A percentile compares a stretch with the other conserved stretches of the same genome.
These are phyloP conservation scores for Waltiozyma sp. DNA, from an alignment of 1,139 yeast genomes.

Conservation along the genomic window DNA sequence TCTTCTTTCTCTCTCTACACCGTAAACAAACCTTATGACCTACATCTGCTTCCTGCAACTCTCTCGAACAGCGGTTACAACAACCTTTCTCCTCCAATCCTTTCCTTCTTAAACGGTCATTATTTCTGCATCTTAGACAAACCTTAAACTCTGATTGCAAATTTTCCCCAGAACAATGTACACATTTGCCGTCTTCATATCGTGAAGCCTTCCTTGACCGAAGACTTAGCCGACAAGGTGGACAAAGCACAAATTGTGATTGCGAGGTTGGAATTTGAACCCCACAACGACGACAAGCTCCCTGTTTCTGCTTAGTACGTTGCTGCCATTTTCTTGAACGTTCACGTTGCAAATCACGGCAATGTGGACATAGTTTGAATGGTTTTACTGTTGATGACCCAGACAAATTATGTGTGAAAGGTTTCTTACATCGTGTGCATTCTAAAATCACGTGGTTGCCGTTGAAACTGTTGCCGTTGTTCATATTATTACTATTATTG, in stretches of 20 bases:
- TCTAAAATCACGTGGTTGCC: neutral
- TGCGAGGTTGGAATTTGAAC: slow-evolving; percentile 38
- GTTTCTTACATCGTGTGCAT: slow-evolving; percentile 53
- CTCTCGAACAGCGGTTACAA: slow-evolving; percentile 51
- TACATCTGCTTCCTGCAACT: slow-evolving; percentile 30
- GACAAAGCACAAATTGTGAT: slow-evolving; percentile 46
- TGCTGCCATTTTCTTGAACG: slow-evolving; percentile 55
- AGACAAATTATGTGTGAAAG: slow-evolving; percentile 35
- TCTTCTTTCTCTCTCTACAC: slow-evolving; percentile 43
- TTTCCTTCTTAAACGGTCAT: slow-evolving; percentile 46
- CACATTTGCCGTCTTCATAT: slow-evolving; percentile 54
- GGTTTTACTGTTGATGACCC: slow-evolving; percentile 26
- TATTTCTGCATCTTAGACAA: slow-evolving; percentile 50
- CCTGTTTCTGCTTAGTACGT: slow-evolving; percentile 46
- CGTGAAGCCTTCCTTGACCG: slow-evolving; percentile 46
- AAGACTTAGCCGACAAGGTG: slow-evolving; percentile 43
- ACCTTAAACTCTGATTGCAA: slow-evolving; percentile 43
- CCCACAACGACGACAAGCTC: slow-evolving; percentile 59
- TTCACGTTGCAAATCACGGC: slow-evolving; percentile 52
- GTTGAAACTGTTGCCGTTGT: neutral
- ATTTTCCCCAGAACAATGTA: slow-evolving; percentile 55
- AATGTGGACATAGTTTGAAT: slow-evolving; percentile 50
- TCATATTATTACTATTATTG: neutral
- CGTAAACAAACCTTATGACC: slow-evolving; percentile 43
- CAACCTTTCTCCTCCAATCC: slow-evolving; percentile 46